A percentile compares a stretch with the other conserved stretches of the same genome.
phyloP scores from a whole-genome alignment of 129 eudicot genomes.

The Kitagawia praeruptora region DNA sequence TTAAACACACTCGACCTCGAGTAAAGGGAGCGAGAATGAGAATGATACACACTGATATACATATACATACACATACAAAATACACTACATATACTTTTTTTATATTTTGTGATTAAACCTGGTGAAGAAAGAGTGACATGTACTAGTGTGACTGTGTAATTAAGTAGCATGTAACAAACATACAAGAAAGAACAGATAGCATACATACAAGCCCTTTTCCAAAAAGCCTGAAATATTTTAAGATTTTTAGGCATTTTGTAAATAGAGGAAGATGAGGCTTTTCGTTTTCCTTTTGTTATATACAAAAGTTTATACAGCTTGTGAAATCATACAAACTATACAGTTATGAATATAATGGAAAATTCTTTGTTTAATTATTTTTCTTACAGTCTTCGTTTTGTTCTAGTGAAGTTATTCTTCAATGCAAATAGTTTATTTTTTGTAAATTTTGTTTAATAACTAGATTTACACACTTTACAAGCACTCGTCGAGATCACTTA shows the following conservation, averaged over 20 bases:
- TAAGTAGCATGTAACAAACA: slow-evolving; percentile 7
- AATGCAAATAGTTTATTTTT: too few species aligned
- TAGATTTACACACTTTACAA: too few species aligned
- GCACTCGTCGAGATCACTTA: too few species aligned
- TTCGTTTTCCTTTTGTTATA: slow-evolving; percentile 8
- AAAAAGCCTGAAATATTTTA: slow-evolving; percentile 51
- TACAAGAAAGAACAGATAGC: slow-evolving; percentile 23
- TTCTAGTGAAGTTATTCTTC: too few species aligned
- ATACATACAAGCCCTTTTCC: slow-evolving; percentile 68
- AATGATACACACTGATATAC: not conserved
- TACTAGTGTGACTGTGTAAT: not conserved
- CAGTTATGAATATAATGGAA: slow-evolving; percentile 19
- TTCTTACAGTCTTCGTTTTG: too few species aligned
- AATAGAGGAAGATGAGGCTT: slow-evolving; percentile 55
- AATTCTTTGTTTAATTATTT: too few species aligned
- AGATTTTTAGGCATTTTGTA: slow-evolving; percentile 46
- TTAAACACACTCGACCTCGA: too few species aligned
- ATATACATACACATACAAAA: not conserved
- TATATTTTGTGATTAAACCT: not conserved
- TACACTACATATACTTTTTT: not conserved
- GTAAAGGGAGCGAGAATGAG: too few species aligned
- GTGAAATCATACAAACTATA: slow-evolving; percentile 26
- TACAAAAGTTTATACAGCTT: slow-evolving; percentile 13
- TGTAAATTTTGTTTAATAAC: too few species aligned
- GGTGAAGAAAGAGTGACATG: not conserved